A percentile compares a stretch with the other conserved stretches of the same genome.
Evolutionary conservation across 2,329 filamentous ascomycete species (phyloP).

Genomic region (Boeremia lycopersici): DNA sequence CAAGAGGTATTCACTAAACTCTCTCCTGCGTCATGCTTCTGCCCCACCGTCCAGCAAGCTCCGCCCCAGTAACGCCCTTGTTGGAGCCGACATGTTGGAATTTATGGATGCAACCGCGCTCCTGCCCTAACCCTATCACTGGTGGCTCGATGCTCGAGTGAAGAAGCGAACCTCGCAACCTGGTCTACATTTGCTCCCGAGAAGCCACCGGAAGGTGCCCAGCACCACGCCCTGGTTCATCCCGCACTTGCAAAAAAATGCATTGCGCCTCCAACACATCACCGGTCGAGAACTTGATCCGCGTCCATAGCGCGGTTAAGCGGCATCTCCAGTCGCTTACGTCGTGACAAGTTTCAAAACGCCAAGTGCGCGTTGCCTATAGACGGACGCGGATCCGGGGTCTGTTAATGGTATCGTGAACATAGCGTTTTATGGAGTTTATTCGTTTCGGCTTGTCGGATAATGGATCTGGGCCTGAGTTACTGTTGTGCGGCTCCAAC

Average conservation of each 20-base stretch:
- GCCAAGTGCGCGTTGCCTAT: neutral
- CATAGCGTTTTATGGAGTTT: constrained; percentile 5
- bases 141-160: neutral
- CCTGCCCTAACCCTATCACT: neutral
- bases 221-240: neutral
- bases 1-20: constrained; percentile 12
- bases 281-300: constrained; percentile 1
- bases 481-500: constrained; percentile 11
- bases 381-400: constrained; percentile 5
- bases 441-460: constrained; percentile 4
- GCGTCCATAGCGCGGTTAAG: constrained; percentile 5
- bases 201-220: neutral
- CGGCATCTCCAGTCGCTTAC: constrained; percentile 4
- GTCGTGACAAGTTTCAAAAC: neutral
- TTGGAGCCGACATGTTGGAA: constrained; percentile 1
- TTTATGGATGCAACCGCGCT: constrained; percentile 3
- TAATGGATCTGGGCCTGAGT: constrained; percentile 7
- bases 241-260: constrained; percentile 2
- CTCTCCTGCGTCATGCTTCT: constrained; percentile 22
- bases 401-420: constrained; percentile 2
- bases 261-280: neutral
- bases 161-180: neutral
- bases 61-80: neutral
- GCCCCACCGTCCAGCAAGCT: constrained; percentile 11
- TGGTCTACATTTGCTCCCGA: neutral